Evolutionary conservation across 257 asterid genomes (phyloP), one percentile per base, ranked within the genome.

Genomic region (Gentiana dahurica): DNA sequence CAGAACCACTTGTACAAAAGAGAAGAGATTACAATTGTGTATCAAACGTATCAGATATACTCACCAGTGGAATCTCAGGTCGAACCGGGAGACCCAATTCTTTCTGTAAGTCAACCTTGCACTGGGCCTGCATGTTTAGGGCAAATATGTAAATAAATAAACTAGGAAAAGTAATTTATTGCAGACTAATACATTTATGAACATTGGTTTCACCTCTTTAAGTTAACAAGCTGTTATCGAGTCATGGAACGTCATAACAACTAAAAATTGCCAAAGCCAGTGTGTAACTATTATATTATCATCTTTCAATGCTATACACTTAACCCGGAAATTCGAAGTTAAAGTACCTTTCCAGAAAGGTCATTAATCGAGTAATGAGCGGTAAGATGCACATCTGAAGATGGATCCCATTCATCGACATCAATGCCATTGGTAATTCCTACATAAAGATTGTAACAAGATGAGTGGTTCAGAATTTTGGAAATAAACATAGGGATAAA

Each of bases 381-480:
- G 65, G 82, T 48, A 61, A 88, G 77, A 67, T 76, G 93, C 72
- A 54, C 62, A 61, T 92, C 98, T 1, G 75, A 68, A 49, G 85
- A 78, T 24, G 98, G 97, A 72, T 77, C 71, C 98, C 98, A 92
- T 51, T 92, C 98, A 57, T 69, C 68, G 37, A 37, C 50, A 69
- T 92, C 99, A 45, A 92, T 76, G 39, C 99, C 99, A 63, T 92
- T 92, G 32, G 95, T 83, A 53, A 92, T 92, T 65, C 99, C 98
- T 91, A 82, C 77, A 68, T 41, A 58, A 50, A 36, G 47, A 49
- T 48, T 34, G 33, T 49, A 39, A 56, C 24, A 24, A 3, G 5
- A 8, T 4, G 45, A 39, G 45, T 39, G 45, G 45, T 39, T 24
- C 24, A 24, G 8, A 39, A 39, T 39, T 39, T 8, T 39, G 3